A percentile compares a stretch with the other conserved stretches of the same genome.
Evolutionary conservation across 192 early-diverging fungal genomes (phyloP).

Genomic region (Podila clonocystis): DNA sequence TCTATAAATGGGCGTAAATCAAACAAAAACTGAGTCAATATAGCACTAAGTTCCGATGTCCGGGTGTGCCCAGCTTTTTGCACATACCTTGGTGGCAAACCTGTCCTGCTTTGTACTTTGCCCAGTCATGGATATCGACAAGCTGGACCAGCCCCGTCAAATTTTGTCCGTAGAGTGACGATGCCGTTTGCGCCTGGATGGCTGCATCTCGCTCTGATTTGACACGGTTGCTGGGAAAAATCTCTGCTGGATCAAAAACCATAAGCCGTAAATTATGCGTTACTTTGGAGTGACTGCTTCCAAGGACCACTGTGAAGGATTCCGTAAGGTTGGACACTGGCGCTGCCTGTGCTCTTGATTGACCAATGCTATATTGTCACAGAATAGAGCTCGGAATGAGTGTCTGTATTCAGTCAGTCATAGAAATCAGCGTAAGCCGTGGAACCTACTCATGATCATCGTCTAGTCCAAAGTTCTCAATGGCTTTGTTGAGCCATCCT

Average conservation of each 20-base stretch:
- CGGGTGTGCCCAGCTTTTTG: background rate
- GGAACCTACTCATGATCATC: constrained; percentile 53
- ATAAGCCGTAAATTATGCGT: constrained; percentile 75
- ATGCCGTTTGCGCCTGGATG: constrained; percentile 73
- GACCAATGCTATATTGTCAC: background rate
- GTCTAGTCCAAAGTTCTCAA: constrained; percentile 69
- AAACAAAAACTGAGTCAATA: background rate
- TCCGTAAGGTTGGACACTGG: constrained; percentile 66
- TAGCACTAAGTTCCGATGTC: background rate
- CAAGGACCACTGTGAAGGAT: constrained; percentile 76
- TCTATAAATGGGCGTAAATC: constrained; percentile 21
- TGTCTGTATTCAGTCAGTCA: too few species aligned
- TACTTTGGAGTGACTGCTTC: constrained; percentile 76
- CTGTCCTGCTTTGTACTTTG: constrained; percentile 61
- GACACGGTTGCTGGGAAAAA: constrained; percentile 35
- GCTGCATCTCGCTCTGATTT: constrained; percentile 64
- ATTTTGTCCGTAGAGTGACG: constrained; percentile 69
- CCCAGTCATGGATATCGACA: constrained; percentile 59
- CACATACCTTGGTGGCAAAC: constrained; percentile 63
- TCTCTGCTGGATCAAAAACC: constrained; percentile 54
- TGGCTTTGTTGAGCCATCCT: constrained; percentile 71
- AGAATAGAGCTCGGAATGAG: background rate
- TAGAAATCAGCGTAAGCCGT: background rate
- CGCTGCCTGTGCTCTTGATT: background rate
- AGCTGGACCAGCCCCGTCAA: constrained; percentile 67